Percentiles rank a stretch among this genome's conserved stretches.
phyloP scores from a whole-genome alignment of 495 filamentous ascomycete genomes.

The Tuber calosporum region DNA sequence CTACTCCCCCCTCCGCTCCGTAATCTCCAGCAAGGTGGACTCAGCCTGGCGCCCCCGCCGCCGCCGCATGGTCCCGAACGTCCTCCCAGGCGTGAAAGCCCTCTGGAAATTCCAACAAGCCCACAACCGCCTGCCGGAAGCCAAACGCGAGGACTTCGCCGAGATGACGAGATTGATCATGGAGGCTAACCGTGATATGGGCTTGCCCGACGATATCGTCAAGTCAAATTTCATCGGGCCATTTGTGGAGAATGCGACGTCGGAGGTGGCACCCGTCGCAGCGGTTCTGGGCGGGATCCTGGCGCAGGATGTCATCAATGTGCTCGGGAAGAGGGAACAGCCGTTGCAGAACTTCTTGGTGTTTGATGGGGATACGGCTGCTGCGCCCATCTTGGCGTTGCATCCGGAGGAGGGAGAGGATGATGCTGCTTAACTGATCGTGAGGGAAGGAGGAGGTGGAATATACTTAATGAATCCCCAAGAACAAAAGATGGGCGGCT shows the following conservation, averaged over 20 bases:
- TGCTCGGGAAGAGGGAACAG: conserved; percentile 80
- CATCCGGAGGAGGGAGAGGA: conserved; percentile 53
- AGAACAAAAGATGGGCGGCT: not conserved
- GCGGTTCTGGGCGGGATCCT: conserved; percentile 84
- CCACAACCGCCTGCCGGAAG: conserved; percentile 28
- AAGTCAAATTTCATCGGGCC: conserved; percentile 60
- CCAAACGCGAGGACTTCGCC: conserved; percentile 35
- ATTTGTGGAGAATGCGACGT: conserved; percentile 37
- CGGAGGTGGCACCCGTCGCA: conserved; percentile 75
- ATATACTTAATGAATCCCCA: not conserved
- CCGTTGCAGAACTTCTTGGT: conserved; percentile 90
- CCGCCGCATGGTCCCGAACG: conserved; percentile 51
- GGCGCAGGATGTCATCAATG: conserved; percentile 95
- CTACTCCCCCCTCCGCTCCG: conserved; percentile 52
- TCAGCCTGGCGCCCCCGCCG: conserved; percentile 48
- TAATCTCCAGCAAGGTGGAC: conserved; percentile 50
- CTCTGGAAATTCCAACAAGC: conserved; percentile 41
- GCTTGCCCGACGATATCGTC: conserved; percentile 68
- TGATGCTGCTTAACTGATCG: not conserved
- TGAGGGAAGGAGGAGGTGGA: not conserved
- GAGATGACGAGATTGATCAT: conserved; percentile 64
- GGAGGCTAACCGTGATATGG: conserved; percentile 65
- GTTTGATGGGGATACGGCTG: conserved; percentile 76
- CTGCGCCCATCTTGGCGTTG: conserved; percentile 70
- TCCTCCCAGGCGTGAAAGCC: conserved; percentile 39